These are phyloP conservation scores for Mucuna pruriens DNA, from an alignment of 306 rosid species.

Conservation along the genomic window DNA sequence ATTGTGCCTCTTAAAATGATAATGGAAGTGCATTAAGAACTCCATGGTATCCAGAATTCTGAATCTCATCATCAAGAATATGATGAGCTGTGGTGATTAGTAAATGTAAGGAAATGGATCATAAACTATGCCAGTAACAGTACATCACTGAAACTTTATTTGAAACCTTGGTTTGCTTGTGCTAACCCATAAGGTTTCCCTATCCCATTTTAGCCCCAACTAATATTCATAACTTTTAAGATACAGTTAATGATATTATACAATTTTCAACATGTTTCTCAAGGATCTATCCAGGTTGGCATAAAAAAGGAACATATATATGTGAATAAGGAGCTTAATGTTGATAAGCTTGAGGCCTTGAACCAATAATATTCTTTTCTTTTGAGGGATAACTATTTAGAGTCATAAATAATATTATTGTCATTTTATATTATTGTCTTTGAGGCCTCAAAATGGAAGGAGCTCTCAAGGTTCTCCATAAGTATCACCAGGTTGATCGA, in stretches of 20 bases:
- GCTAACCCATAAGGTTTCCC: neutral
- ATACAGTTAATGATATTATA: no score
- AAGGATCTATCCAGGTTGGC: no score
- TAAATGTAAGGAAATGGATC: neutral
- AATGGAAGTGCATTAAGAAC: constrained; percentile 5
- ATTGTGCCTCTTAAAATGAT: neutral
- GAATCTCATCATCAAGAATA: neutral
- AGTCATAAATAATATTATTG: neutral
- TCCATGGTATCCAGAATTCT: neutral
- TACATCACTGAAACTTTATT: constrained; percentile 1
- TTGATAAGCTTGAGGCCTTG: neutral
- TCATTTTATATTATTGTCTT: neutral
- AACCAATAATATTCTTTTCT: neutral
- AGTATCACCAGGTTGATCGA: no score
- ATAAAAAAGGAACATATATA: no score
- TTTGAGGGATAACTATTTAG: neutral
- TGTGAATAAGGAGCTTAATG: no score
- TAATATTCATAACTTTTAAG: constrained; percentile 1
- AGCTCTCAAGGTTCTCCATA: neutral
- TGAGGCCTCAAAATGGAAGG: neutral
- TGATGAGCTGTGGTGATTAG: neutral
- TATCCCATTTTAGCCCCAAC: neutral
- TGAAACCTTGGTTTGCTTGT: constrained; percentile 11
- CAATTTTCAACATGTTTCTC: no score
- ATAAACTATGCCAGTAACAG: neutral